These are phyloP conservation scores for Cucurbita maxima DNA, from an alignment of 306 rosid species.

Conservation along the genomic window DNA sequence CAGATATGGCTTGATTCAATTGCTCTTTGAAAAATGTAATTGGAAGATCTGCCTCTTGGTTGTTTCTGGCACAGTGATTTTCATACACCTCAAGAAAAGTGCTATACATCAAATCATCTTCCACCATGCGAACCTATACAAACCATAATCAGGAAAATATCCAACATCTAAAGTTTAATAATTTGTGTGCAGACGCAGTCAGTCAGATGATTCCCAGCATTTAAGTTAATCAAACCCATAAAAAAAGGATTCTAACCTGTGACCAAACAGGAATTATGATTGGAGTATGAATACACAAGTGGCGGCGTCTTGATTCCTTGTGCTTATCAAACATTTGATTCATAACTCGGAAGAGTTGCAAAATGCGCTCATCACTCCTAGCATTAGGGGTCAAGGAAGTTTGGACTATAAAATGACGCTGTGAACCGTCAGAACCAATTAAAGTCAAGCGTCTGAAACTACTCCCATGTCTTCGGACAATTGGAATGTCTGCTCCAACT, in stretches of 20 bases:
- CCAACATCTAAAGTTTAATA: neutral
- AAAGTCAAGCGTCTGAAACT: conserved; percentile 94
- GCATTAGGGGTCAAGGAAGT: conserved; percentile 98
- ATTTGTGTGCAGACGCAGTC: neutral
- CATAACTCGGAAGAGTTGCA: conserved; percentile 98
- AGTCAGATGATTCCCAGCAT: neutral
- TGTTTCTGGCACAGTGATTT: conserved; percentile 93
- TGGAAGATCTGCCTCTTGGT: conserved; percentile 91
- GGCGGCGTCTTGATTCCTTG: conserved; percentile 98
- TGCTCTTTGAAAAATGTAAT: conserved; percentile 93
- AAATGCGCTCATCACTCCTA: conserved; percentile 92
- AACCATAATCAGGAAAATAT: neutral
- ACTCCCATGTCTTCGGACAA: conserved; percentile 97
- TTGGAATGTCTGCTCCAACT: conserved; percentile 96
- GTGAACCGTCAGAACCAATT: conserved; percentile 98
- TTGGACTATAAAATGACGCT: conserved; percentile 97
- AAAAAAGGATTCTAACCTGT: conserved; percentile 40
- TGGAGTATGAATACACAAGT: conserved; percentile 88
- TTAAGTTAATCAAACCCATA: neutral
- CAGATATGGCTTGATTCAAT: conserved; percentile 86
- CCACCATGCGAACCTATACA: conserved; percentile 95
- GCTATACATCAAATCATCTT: conserved; percentile 97
- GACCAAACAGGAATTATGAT: conserved; percentile 99
- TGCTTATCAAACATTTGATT: conserved; percentile 99
- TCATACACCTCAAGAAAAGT: conserved; percentile 99